Evolutionary conservation across 768 basidiomycete species (phyloP), one percentile per base, ranked within the genome.

Genomic region (Leccinum broughii): DNA sequence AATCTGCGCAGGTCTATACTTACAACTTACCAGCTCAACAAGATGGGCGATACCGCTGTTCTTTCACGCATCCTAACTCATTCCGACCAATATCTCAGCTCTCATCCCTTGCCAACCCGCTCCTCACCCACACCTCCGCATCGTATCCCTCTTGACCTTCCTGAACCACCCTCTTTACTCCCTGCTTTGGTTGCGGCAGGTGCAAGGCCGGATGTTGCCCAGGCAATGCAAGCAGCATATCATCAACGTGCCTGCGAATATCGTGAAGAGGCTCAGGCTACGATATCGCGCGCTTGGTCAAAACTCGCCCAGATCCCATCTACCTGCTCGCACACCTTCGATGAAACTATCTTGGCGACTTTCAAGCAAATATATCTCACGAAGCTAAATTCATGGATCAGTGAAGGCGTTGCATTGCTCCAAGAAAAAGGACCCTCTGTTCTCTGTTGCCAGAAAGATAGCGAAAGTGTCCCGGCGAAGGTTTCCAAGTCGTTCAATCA

Each of bases 81-180:
- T 41, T 55, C 54, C 20, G 15, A 55, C 8, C 30, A 51, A 51
- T 44, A 60, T 60, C 14, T 60, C 54, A 55, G 50, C 34, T 44
- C 34, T 14, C 51, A 9, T 14, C 22, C 20, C 9, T 15, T 14
- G 32, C 5, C 49, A 5, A 34, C 22, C 8, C 6, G 6, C 13
- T 56, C 28, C 24, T 2, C 39, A 32, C 10, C 54, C 15, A 6
- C 49, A 24, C 15, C 49, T 51, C 7, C 50, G 28, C 28, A 28
- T 20, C 4, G 20, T 9, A 26, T 46, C 10, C 20, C 32, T 13
- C 26, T 56, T n/a, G 55, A 60, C 30, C 55, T 57, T 28, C 60
- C 60, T 37, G 60, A 61, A 22, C 60, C 55, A 10, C 60, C 55
- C 2, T 1, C 60, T 37, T 35, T 61, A 35, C 35, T 56, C 9